Evolutionary conservation across 768 basidiomycete genomes (phyloP).

Genomic region (Gloeopeniophorella convolvens): DNA sequence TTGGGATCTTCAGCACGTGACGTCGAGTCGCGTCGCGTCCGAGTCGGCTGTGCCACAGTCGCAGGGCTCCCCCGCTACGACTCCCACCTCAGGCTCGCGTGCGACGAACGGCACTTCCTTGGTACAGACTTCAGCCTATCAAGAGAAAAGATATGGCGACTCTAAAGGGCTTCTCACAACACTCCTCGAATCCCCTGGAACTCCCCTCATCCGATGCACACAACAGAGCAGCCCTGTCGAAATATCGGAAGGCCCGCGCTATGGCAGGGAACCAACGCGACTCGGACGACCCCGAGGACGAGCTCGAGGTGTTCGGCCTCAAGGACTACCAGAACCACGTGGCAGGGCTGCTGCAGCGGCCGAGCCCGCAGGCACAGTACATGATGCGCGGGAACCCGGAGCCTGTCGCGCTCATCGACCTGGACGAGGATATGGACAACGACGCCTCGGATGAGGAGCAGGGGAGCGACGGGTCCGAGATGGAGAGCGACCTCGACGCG

Average conservation of each 20-base stretch:
- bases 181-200: slow-evolving; percentile 72
- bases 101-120: no score
- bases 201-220: slow-evolving; percentile 53
- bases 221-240: slow-evolving; percentile 40
- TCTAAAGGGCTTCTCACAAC: slow-evolving; percentile 47
- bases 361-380: slow-evolving; percentile 6
- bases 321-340: slow-evolving; percentile 47
- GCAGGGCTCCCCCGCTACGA: no score
- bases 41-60: not conserved
- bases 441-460: slow-evolving; percentile 46
- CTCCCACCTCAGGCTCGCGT: no score
- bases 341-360: slow-evolving; percentile 35
- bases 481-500: slow-evolving; percentile 27
- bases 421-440: slow-evolving; percentile 46
- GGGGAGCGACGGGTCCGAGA: slow-evolving; percentile 28
- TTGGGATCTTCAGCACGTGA: slow-evolving; percentile 10
- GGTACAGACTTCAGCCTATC: no score
- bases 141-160: slow-evolving; percentile 30
- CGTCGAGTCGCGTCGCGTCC: not conserved
- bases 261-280: slow-evolving; percentile 27
- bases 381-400: not conserved
- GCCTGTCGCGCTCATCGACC: slow-evolving; percentile 33
- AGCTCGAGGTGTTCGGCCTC: slow-evolving; percentile 34
- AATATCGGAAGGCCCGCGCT: slow-evolving; percentile 32
- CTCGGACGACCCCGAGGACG: slow-evolving; percentile 48